Percentiles rank a stretch among this genome's conserved stretches.
Evolutionary conservation across 2,329 filamentous ascomycete species (phyloP).

Genomic region (Stemphylium vesicarium): DNA sequence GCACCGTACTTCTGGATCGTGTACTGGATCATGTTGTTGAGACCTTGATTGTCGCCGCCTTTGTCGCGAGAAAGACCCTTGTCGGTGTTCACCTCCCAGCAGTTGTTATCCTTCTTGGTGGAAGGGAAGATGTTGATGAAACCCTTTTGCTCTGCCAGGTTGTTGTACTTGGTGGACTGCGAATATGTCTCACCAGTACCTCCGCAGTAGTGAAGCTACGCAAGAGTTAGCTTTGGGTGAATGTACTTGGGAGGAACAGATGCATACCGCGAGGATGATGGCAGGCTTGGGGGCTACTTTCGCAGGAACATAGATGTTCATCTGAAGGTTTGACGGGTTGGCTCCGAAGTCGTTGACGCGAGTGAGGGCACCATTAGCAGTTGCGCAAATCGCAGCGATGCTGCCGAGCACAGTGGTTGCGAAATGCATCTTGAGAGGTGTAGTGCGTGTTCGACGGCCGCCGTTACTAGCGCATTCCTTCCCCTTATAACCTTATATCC

Average conservation of each 20-base stretch:
- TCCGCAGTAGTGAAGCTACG: conserved; percentile 36
- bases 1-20: conserved; percentile 59
- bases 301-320: conserved; percentile 59
- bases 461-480: not conserved
- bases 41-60: conserved; percentile 61
- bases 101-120: conserved; percentile 57
- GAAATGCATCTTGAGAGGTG: conserved; percentile 15
- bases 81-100: conserved; percentile 66
- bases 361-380: conserved; percentile 25
- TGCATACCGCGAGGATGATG: conserved; percentile 62
- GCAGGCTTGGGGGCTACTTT: conserved; percentile 55
- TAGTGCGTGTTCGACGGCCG: not conserved
- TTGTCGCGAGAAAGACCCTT: conserved; percentile 62
- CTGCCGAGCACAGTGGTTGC: not conserved
- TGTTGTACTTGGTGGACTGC: conserved; percentile 25
- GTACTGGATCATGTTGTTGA: conserved; percentile 66
- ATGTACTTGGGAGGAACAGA: conserved; percentile 12
- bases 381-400: conserved; percentile 10
- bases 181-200: conserved; percentile 48
- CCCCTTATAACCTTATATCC: not conserved
- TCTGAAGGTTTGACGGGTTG: conserved; percentile 55
- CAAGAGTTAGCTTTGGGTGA: not conserved
- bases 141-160: conserved; percentile 60
- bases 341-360: conserved; percentile 52
- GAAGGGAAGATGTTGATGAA: conserved; percentile 66